Evolutionary conservation across 805 yeast species (phyloP), one percentile per base, ranked within the genome.

Genomic region (Candida qinlingensis): DNA sequence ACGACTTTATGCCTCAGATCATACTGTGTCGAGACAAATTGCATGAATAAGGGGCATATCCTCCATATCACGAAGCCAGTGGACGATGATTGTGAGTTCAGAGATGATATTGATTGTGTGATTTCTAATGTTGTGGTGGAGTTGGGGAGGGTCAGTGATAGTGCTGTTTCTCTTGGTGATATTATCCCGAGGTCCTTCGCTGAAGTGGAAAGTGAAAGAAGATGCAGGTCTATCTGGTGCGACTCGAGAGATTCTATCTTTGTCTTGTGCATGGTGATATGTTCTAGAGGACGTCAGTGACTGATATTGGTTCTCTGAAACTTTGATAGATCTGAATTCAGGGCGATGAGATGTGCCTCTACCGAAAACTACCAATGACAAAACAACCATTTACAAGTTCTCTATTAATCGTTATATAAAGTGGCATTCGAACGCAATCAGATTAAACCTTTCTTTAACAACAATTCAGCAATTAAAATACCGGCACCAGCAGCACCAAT

Each of bases 401-500:
- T 19, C 19, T 19, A 19, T 19, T 19, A 19, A 19, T 19, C 19
- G 19, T 29, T 44, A 37, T 12, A 28, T 7, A 6, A n/a, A 10
- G 12, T 34, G 13, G 13, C 12, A 6, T 36, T 25, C 7, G 9
- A 4, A 37, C 19, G 19, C 19, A 27, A 25, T 66, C 77, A 90
- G 54, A 92, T 76, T 56, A 88, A 69, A 52, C 80, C 76, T 72
- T 85, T 90, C 51, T 91, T 91, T 51, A 79, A 69, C 60, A 94
- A 76, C 47, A 90, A 75, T 74, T 94, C 99, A 46, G 96, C 99
- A 66, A 94, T 94, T 68, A 94, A 80, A 52, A 94, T 77, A 68
- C 99, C 99, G 7, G 97, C 86, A 66, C 99, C 99, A 28, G 99
- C 99, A 63, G 99, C 99, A 64, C 99, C 99, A 57, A 94, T 88